Conservation (phyloP, 345 rosid genomes). For the Eucalyptus rudis region DNA sequence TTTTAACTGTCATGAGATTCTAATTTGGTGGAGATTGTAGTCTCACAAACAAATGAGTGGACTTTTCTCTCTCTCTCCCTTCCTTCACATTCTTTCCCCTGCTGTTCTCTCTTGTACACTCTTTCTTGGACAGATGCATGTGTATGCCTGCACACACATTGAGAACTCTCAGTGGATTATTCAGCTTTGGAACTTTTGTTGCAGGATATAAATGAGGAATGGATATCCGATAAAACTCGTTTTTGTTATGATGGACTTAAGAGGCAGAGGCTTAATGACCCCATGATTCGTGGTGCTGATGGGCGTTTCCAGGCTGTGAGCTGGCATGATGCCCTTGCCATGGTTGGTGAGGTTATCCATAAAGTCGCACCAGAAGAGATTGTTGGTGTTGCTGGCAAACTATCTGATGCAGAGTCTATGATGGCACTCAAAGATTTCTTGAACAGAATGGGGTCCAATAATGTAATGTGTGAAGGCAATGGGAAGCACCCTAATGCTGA, state of each 20-base stretch:
- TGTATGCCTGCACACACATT: background rate
- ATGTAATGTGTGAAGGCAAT: slow-evolving; percentile 92
- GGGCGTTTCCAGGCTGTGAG: slow-evolving; percentile 83
- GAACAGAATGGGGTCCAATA: slow-evolving; percentile 91
- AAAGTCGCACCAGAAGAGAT: slow-evolving; percentile 79
- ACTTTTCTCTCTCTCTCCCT: background rate
- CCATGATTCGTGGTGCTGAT: slow-evolving; percentile 91
- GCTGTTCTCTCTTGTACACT: background rate
- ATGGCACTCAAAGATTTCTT: slow-evolving; percentile 91
- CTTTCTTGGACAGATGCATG: background rate
- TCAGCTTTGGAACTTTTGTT: background rate
- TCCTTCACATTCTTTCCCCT: background rate
- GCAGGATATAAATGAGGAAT: slow-evolving; percentile 98
- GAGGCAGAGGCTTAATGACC: slow-evolving; percentile 98
- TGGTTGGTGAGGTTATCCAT: slow-evolving; percentile 74
- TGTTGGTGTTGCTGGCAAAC: slow-evolving; percentile 83
- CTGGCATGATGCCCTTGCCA: slow-evolving; percentile 95
- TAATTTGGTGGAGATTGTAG: background rate
- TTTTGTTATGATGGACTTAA: slow-evolving; percentile 94
- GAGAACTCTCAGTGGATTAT: background rate
- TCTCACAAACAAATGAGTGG: background rate
- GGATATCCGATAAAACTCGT: slow-evolving; percentile 99
- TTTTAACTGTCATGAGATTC: background rate
- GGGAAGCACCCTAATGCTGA: slow-evolving; percentile 73
- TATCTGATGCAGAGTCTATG: slow-evolving; percentile 98